These are phyloP conservation scores for Beta vulgaris DNA, from an alignment of 148 eudicot genomes.

Conservation along the genomic window DNA sequence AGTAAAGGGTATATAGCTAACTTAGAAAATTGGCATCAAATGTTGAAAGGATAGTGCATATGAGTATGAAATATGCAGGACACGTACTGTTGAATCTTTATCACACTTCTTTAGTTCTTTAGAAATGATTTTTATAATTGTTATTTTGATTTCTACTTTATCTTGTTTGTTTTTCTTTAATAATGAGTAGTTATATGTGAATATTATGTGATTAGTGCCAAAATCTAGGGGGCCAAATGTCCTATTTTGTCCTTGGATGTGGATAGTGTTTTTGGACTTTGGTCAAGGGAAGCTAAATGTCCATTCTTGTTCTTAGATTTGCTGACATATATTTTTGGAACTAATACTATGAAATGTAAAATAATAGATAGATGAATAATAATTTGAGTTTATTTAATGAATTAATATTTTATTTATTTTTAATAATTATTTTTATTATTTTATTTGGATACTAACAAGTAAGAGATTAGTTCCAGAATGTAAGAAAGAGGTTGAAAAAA, in stretches of 20 bases:
- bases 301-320: not conserved
- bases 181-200: not conserved
- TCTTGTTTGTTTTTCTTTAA: slow-evolving; percentile 10
- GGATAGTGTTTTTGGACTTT: slow-evolving; percentile 5
- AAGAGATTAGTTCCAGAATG: too few species aligned
- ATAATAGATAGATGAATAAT: too few species aligned
- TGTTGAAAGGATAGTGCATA: slow-evolving; percentile 17
- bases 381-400: too few species aligned
- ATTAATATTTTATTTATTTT: too few species aligned
- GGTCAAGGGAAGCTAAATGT: not conserved
- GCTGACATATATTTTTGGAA: not conserved
- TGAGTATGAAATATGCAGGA: not conserved
- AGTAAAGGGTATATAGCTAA: slow-evolving; percentile 5
- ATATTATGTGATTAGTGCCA: slow-evolving; percentile 18
- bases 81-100: slow-evolving; percentile 20
- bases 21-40: slow-evolving; percentile 27
- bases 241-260: slow-evolving; percentile 15
- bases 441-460: too few species aligned
- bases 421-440: too few species aligned
- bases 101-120: not conserved
- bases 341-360: too few species aligned
- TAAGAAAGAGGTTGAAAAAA: too few species aligned
- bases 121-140: not conserved
- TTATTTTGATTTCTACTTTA: not conserved
- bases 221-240: slow-evolving; percentile 21